Evolutionary conservation across 169 alveolate species (phyloP).

Genomic region (Ichthyophthirius multifiliis): DNA sequence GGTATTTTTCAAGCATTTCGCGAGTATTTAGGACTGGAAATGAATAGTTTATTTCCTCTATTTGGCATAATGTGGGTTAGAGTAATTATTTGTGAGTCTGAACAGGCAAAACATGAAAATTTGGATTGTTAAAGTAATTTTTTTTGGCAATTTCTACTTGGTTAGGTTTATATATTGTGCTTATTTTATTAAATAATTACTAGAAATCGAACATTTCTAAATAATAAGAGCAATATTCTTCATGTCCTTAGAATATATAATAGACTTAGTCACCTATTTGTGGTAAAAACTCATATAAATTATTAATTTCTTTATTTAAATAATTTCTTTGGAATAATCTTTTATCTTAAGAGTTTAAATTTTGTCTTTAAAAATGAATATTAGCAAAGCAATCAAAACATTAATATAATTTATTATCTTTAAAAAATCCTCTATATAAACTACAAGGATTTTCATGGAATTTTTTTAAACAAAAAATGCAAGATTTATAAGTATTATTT

Average conservation of each 20-base stretch:
- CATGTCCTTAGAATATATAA: neutral
- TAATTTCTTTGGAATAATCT: neutral
- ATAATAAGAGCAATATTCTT: neutral
- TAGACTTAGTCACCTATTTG: neutral
- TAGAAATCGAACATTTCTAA: neutral
- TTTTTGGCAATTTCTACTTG: neutral
- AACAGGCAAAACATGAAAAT: neutral
- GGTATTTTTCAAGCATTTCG: neutral
- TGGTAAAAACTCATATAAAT: neutral
- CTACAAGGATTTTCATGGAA: neutral
- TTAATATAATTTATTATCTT: neutral
- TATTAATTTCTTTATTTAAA: neutral
- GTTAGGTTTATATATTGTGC: neutral
- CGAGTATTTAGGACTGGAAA: neutral
- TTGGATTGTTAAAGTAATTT: neutral
- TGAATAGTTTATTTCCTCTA: neutral
- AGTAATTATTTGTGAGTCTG: neutral
- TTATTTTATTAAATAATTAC: neutral
- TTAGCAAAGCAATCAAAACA: neutral
- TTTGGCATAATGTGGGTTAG: neutral
- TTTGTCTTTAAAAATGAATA: neutral
- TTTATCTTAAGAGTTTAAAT: neutral
- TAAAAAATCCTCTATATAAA: neutral
- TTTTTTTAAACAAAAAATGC: neutral
- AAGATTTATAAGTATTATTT: neutral